These are phyloP conservation scores for Herpetomonas muscarum DNA, from an alignment of 208 protist genomes.

Conservation along the genomic window DNA sequence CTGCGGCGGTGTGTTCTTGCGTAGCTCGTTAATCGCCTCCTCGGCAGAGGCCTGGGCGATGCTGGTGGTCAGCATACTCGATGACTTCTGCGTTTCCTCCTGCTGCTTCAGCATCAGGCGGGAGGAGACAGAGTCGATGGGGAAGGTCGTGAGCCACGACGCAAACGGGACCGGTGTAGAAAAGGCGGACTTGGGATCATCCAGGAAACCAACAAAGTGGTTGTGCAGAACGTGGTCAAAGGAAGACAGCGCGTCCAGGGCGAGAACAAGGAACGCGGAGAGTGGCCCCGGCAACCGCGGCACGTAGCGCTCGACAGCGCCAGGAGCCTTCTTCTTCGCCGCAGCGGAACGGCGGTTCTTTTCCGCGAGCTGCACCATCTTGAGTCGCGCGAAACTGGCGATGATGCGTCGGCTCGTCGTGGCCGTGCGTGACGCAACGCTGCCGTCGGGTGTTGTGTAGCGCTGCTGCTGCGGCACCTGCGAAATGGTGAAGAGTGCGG, in stretches of 20 bases:
- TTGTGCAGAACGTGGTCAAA: slow-evolving; percentile 66
- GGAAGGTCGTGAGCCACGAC: slow-evolving; percentile 54
- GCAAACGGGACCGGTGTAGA: slow-evolving; percentile 55
- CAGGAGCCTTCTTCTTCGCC: too few species aligned
- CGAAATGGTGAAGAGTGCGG: slow-evolving; percentile 17
- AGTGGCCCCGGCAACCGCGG: slow-evolving; percentile 71
- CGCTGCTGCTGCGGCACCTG: slow-evolving; percentile 1
- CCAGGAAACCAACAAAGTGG: slow-evolving; percentile 67
- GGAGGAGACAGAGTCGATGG: slow-evolving; percentile 54
- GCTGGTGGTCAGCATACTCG: slow-evolving; percentile 12
- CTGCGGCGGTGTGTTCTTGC: slow-evolving; percentile 49
- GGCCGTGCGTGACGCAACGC: slow-evolving; percentile 39
- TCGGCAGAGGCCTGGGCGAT: slow-evolving; percentile 46
- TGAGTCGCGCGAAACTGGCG: slow-evolving; percentile 66
- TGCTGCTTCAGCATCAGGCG: slow-evolving; percentile 81
- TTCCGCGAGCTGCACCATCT: slow-evolving; percentile 47
- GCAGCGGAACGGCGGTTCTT: slow-evolving; percentile 17
- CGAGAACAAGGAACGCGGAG: slow-evolving; percentile 57
- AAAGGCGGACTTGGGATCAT: slow-evolving; percentile 42
- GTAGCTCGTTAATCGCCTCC: slow-evolving; percentile 46
- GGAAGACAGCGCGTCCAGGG: slow-evolving; percentile 39
- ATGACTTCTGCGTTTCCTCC: slow-evolving; percentile 27
- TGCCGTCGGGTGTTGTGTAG: background rate
- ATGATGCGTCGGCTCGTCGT: slow-evolving; percentile 53
- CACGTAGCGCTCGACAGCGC: too few species aligned